Percentiles rank a stretch among this genome's conserved stretches.
phyloP scores from a whole-genome alignment of 768 basidiomycete genomes.

The Suillus lakei region DNA sequence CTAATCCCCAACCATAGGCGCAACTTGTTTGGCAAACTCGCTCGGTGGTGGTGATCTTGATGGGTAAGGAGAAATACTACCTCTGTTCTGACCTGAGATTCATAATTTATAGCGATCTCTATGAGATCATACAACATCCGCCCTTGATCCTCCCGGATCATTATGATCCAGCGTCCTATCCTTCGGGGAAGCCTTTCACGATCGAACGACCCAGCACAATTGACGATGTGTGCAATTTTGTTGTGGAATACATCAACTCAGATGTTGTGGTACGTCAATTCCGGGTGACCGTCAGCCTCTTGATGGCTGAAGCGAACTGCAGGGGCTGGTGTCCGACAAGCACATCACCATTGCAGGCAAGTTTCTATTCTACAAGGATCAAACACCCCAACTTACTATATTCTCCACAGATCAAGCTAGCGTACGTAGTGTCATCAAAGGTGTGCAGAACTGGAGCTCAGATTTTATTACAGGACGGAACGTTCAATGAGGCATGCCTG shows the following conservation, averaged over 20 bases:
- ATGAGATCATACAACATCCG: conserved; percentile 60
- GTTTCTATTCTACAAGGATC: conserved; percentile 21
- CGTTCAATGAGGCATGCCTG: conserved; percentile 59
- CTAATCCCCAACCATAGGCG: conserved; percentile 41
- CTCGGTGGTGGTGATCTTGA: conserved; percentile 83
- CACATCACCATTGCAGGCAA: conserved; percentile 74
- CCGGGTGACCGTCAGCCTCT: not conserved
- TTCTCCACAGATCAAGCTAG: conserved; percentile 66
- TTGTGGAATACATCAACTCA: conserved; percentile 84
- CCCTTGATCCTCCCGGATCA: conserved; percentile 58
- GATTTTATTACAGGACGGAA: conserved; percentile 54
- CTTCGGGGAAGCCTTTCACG: conserved; percentile 38
- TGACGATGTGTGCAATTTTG: conserved; percentile 77
- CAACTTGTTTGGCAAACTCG: conserved; percentile 67
- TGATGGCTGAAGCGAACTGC: conserved; percentile 7
- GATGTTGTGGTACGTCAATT: conserved; percentile 66
- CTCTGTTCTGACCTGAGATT: not conserved
- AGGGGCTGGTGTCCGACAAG: conserved; percentile 74
- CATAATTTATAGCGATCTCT: conserved; percentile 55
- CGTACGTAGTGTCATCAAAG: conserved; percentile 38
- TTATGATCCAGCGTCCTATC: conserved; percentile 58
- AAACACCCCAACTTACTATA: not conserved
- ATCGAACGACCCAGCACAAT: conserved; percentile 57
- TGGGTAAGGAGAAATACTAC: conserved; percentile 50
- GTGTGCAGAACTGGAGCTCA: not conserved